Evolutionary conservation across 1,139 yeast genomes (phyloP).

Genomic region (Lodderomyces pseudojiufengensis): DNA sequence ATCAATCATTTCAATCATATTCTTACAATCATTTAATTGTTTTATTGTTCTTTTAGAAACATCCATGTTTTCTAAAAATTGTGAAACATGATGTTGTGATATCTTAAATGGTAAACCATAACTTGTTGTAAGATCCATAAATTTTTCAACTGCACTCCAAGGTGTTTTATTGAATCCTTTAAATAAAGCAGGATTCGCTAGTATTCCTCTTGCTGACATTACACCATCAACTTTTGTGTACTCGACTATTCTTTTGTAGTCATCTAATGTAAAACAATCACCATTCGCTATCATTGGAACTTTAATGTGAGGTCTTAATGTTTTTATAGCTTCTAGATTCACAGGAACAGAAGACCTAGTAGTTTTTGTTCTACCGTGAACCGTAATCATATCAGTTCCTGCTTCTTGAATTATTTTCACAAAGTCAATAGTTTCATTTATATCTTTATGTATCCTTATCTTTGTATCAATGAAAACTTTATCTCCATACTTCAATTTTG

Average conservation of each 20-base stretch:
- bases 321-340: slow-evolving; percentile 74
- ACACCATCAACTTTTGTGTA: slow-evolving; percentile 84
- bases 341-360: slow-evolving; percentile 85
- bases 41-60: slow-evolving; percentile 53
- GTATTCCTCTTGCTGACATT: slow-evolving; percentile 91
- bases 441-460: slow-evolving; percentile 78
- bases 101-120: slow-evolving; percentile 84
- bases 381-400: slow-evolving; percentile 91
- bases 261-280: slow-evolving; percentile 72
- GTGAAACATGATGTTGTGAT: slow-evolving; percentile 81
- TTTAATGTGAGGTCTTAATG: slow-evolving; percentile 54
- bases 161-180: slow-evolving; percentile 72
- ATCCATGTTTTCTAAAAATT: slow-evolving; percentile 66
- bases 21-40: slow-evolving; percentile 59
- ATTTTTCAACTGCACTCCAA: slow-evolving; percentile 84
- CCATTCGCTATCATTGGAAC: slow-evolving; percentile 95
- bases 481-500: slow-evolving; percentile 69
- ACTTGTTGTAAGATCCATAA: slow-evolving; percentile 73
- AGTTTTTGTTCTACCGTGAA: slow-evolving; percentile 85
- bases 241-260: slow-evolving; percentile 57
- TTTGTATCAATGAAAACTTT: slow-evolving; percentile 79
- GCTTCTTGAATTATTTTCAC: slow-evolving; percentile 74
- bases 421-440: slow-evolving; percentile 66
- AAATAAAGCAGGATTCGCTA: slow-evolving; percentile 84
- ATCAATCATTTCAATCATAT: slow-evolving; percentile 64